phyloP scores from a whole-genome alignment of 441 rosid genomes.

The Croton setiger region DNA sequence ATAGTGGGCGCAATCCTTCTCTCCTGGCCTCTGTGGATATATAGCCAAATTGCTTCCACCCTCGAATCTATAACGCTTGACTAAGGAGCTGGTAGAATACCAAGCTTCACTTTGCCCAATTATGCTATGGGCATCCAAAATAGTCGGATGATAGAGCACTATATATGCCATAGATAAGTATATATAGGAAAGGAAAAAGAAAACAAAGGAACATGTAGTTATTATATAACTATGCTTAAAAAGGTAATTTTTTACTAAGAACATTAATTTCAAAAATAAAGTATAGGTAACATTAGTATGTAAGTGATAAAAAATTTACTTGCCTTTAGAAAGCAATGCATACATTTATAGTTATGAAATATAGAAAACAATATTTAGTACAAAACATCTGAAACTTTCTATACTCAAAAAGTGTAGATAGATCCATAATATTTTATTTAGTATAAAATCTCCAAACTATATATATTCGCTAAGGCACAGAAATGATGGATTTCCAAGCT shows the following conservation, averaged over 20 bases:
- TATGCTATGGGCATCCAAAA: constrained; percentile 72
- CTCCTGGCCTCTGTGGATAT: constrained; percentile 95
- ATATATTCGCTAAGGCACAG: not conserved
- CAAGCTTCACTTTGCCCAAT: constrained; percentile 94
- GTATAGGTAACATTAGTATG: constrained; percentile 8
- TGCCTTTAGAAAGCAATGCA: not conserved
- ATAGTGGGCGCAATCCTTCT: constrained; percentile 98
- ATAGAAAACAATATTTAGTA: not conserved
- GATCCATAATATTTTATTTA: no score
- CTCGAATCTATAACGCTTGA: constrained; percentile 92
- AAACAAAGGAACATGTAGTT: constrained; percentile 34
- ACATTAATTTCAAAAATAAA: constrained; percentile 19
- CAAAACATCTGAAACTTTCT: not conserved
- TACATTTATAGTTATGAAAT: not conserved
- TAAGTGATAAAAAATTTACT: not conserved
- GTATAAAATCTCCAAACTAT: not conserved
- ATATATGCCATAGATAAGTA: constrained; percentile 62
- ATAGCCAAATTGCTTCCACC: constrained; percentile 73
- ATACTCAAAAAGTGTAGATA: no score
- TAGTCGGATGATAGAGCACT: constrained; percentile 86
- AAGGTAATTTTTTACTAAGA: constrained; percentile 22
- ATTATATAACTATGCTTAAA: constrained; percentile 30
- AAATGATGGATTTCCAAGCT: not conserved
- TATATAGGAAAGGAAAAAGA: constrained; percentile 29
- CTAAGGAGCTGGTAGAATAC: constrained; percentile 70